phyloP scores from a whole-genome alignment of 495 filamentous ascomycete species.

The Aspergillus steynii region DNA sequence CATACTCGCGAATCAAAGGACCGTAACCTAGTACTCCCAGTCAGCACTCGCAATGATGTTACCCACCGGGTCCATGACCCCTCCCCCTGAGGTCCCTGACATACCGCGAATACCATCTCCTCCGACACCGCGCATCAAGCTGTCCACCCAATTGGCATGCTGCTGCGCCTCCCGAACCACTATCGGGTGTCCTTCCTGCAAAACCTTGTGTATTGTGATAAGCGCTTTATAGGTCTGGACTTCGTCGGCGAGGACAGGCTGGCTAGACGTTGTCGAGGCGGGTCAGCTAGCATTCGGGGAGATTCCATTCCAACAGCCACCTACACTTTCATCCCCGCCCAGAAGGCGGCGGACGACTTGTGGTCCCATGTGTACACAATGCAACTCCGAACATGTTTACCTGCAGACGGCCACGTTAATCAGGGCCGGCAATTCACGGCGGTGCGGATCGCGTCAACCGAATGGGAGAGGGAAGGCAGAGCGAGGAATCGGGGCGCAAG shows the following conservation, averaged over 20 bases:
- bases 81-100: slow-evolving; percentile 1
- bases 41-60: background rate
- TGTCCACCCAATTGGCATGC: slow-evolving; percentile 89
- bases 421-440: slow-evolving; percentile 11
- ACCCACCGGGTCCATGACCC: background rate
- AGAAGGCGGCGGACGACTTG: slow-evolving; percentile 94
- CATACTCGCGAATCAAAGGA: slow-evolving; percentile 91
- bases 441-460: background rate
- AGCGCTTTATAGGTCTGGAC: slow-evolving; percentile 92
- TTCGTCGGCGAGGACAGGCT: slow-evolving; percentile 94
- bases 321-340: slow-evolving; percentile 98
- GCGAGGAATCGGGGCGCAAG: slow-evolving; percentile 3
- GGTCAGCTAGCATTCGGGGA: slow-evolving; percentile 8
- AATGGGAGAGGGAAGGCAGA: background rate
- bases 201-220: slow-evolving; percentile 91
- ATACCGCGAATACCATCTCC: slow-evolving; percentile 83
- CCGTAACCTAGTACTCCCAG: slow-evolving; percentile 66
- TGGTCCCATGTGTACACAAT: slow-evolving; percentile 99
- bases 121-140: slow-evolving; percentile 77
- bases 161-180: slow-evolving; percentile 86
- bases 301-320: slow-evolving; percentile 23
- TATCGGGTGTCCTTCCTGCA: slow-evolving; percentile 92
- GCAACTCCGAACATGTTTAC: slow-evolving; percentile 95
- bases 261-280: slow-evolving; percentile 48
- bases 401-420: slow-evolving; percentile 33